Percentiles rank a stretch among this genome's conserved stretches.
Evolutionary conservation across 164 flowering plant species (phyloP).

Genomic region (Umbilicus rupestris): DNA sequence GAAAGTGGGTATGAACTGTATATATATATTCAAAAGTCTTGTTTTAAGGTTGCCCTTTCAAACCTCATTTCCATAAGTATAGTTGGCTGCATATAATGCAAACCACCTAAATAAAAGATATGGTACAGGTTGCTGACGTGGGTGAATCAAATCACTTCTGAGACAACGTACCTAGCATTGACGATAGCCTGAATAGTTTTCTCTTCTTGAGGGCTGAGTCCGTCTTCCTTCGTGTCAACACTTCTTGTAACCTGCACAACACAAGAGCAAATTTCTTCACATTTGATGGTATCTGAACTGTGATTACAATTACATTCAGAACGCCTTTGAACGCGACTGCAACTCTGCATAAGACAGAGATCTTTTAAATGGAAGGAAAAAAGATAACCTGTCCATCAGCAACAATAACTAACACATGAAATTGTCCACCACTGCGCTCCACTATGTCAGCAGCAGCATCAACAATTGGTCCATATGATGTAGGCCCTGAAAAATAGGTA

Average conservation of each 20-base stretch:
- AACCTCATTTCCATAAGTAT: background rate
- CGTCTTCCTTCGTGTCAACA: slow-evolving; percentile 21
- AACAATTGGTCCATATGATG: slow-evolving; percentile 64
- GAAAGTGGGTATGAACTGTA: slow-evolving; percentile 48
- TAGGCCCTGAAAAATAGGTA: slow-evolving; percentile 47
- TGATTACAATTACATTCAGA: background rate
- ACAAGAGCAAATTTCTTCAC: background rate
- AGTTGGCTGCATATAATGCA: background rate
- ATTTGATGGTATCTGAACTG: background rate
- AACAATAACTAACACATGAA: slow-evolving; percentile 59
- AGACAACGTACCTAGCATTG: slow-evolving; percentile 41
- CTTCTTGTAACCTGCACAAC: slow-evolving; percentile 52
- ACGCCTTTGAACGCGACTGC: too few species aligned
- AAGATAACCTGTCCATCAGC: slow-evolving; percentile 70
- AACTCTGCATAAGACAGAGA: background rate
- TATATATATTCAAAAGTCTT: background rate
- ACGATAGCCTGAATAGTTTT: slow-evolving; percentile 48
- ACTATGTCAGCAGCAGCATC: slow-evolving; percentile 70
- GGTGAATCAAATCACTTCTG: background rate
- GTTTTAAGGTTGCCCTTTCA: background rate
- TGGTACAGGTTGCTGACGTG: background rate
- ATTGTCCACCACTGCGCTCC: slow-evolving; percentile 58
- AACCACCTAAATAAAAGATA: background rate
- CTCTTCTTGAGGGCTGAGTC: slow-evolving; percentile 50
- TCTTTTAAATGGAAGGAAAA: background rate